These are phyloP conservation scores for Magnusiomyces magnusii DNA, from an alignment of 1,139 yeast genomes.

Conservation along the genomic window DNA sequence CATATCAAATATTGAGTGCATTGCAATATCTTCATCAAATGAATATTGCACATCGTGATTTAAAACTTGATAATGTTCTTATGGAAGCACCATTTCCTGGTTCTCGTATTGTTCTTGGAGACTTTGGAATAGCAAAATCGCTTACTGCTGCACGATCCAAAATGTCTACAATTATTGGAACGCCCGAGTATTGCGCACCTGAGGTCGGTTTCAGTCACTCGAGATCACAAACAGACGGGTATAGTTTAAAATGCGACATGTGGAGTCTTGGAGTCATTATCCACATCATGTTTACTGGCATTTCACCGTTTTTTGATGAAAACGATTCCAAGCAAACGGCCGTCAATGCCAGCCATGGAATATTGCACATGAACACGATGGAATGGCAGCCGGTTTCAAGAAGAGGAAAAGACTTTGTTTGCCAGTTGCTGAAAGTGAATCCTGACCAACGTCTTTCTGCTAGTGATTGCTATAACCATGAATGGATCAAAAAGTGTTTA, in stretches of 20 bases:
- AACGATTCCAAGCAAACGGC: conserved; percentile 37
- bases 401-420: conserved; percentile 42
- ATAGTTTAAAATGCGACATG: conserved; percentile 51
- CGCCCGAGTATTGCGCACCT: conserved; percentile 64
- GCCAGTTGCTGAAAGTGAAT: conserved; percentile 37
- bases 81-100: conserved; percentile 46
- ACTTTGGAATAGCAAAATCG: conserved; percentile 57
- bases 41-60: conserved; percentile 48
- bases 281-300: conserved; percentile 47
- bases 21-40: conserved; percentile 45
- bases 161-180: conserved; percentile 54
- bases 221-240: conserved; percentile 34
- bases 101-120: conserved; percentile 49
- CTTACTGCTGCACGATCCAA: conserved; percentile 31
- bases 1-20: conserved; percentile 50
- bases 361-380: conserved; percentile 34
- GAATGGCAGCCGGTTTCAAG: conserved; percentile 40
- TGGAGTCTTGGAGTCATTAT: conserved; percentile 61
- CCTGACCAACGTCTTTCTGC: conserved; percentile 36
- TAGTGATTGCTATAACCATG: conserved; percentile 36
- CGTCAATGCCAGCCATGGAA: conserved; percentile 37
- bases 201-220: conserved; percentile 44
- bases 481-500: conserved; percentile 41
- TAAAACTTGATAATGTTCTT: conserved; percentile 53
- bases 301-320: conserved; percentile 53